Base-by-base conservation (phyloP, 805 yeast species). In the Kodamaea kaohsiungensis region DNA sequence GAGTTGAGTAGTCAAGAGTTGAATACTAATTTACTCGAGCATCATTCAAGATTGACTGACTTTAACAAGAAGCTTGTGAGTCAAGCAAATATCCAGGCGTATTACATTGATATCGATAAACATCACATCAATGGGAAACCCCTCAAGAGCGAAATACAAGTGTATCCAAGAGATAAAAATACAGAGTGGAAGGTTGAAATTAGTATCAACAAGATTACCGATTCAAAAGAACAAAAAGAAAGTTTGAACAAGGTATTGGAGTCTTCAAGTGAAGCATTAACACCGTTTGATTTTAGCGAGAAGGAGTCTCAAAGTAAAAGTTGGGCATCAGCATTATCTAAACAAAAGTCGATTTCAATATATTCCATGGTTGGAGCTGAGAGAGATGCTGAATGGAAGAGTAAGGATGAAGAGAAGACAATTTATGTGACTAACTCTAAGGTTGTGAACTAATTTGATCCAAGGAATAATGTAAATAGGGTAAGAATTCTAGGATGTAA, bases 181-280 rank as follows among this genome's bases (percentile, higher is more conserved):
- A 62, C 60, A n/a, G 61, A 58, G 22, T 64, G 70, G 66, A 56
- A 55, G 25, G 53, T 68, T 46, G 57, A 59, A 40, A 66, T 65
- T 53, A 46, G 43, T n/a, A 56, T 56, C n/a, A 46, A 53, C 46
- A 48, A 18, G 38, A 33, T 48, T 15, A 46, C 43, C 30, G 52
- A 35, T 2, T 39, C 38, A 6, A 43, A 51, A 9, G 46, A 40
- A 40, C 48, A 53, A 17, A 48, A 48, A 33, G 40, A 49, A 45
- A 52, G 40, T 39, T 48, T 57, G 49, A 51, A 37, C 9, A 50
- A 53, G 52, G 18, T 54, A 12, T 48, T 54, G 37, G 33, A 19
- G 5, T 6, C 49, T n/a, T 49, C 49, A 13, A 27, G 43, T 30
- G 48, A 38, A 3, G 33, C 47, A 10, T 17, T 51, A 10, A 16